Evolutionary conservation across 2,329 filamentous ascomycete genomes (phyloP), one percentile per base, ranked within the genome.

Genomic region (Epichloe uncinata): DNA sequence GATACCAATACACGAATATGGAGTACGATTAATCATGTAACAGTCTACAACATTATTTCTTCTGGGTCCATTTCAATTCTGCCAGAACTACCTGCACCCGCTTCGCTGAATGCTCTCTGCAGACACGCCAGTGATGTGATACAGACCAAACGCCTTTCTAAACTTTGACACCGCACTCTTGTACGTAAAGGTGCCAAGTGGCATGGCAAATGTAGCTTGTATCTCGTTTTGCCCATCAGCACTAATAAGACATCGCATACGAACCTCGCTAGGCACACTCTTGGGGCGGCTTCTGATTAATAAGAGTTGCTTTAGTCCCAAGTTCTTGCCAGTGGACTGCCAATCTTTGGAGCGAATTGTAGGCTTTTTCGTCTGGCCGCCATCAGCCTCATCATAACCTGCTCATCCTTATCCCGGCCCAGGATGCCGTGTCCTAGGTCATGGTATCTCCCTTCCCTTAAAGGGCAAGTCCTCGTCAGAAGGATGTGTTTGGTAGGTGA

Each of bases 361-460:
- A 88, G 63, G 60, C 84, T 91, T 76, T 87, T 88, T 53, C 86
- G 74, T 53, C 85, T 73, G 0, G 84, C 85, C 11, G 82, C 80
- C 73, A 86, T 79, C 53, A 90, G 68, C 45, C 81, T 73, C 65
- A 78, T 73, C 53, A 80, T 68, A 50, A 85, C 71, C 18, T 69
- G 70, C 58, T 77, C 70, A 58, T 82, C 75, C 64, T 77, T 77
- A 47, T 75, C 69, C 46, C 64, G 66, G 50, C 64, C 66, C 50
- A 80, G 60, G 4, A 77, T 62, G 0, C 70, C 70, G 5, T 65
- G 60, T 12, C 71, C 73, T 46, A 74, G 60, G 48, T 72, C 65
- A 36, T 57, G 53, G 50, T 59, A 64, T 13, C 55, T 54, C 42
- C 60, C 67, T 16, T 68, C 62, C 64, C 77, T 78, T 1, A 75